These are phyloP conservation scores for Fraxinus platypoda DNA, from an alignment of 305 asterid species.

Conservation along the genomic window DNA sequence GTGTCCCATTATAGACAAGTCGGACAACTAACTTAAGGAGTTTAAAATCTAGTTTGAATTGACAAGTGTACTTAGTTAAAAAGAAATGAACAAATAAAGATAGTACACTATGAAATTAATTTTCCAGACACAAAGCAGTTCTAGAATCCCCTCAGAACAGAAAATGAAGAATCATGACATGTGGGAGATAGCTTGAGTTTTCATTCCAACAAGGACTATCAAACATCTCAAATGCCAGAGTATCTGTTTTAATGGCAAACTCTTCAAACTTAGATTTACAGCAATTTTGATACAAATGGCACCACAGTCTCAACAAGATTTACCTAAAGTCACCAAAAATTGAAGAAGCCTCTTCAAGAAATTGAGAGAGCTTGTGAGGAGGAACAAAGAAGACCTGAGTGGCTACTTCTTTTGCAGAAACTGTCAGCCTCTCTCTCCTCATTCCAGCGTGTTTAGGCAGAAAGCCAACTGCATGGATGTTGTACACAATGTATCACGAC, in stretches of 20 bases:
- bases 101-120: neutral
- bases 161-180: neutral
- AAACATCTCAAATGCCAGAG: neutral
- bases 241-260: conserved; percentile 11
- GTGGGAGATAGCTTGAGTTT: neutral
- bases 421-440: conserved; percentile 69
- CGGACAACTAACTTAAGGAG: neutral
- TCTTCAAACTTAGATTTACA: neutral
- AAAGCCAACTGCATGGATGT: conserved; percentile 77
- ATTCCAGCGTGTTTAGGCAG: conserved; percentile 82
- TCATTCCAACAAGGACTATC: neutral
- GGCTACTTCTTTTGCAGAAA: conserved; percentile 65
- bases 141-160: neutral
- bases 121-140: neutral
- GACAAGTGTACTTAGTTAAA: neutral
- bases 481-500: conserved; percentile 8
- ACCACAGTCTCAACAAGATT: conserved; percentile 7
- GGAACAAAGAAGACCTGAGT: conserved; percentile 87
- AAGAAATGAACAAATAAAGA: conserved; percentile 6
- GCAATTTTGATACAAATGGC: neutral
- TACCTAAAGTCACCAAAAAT: conserved; percentile 75
- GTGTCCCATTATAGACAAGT: neutral
- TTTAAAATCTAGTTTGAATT: neutral
- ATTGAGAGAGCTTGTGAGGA: conserved; percentile 82
- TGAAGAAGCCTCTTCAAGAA: conserved; percentile 66